These are phyloP conservation scores for Hypomyces perniciosus DNA, from an alignment of 2,329 filamentous ascomycete genomes.

Conservation along the genomic window DNA sequence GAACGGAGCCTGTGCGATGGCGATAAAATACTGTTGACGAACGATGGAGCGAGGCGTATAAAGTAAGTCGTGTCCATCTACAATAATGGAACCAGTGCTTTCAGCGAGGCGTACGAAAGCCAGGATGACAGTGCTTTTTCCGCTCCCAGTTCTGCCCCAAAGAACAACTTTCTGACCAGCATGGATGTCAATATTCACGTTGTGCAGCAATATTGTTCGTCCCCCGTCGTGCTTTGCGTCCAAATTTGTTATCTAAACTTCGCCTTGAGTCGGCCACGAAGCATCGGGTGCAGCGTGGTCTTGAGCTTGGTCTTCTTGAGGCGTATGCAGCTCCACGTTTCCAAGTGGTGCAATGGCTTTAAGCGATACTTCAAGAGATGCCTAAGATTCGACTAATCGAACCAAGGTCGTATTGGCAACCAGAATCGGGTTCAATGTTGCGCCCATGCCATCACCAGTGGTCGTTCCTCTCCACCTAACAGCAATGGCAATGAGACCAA, in stretches of 20 bases:
- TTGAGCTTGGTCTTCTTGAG: constrained; percentile 11
- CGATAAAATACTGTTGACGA: constrained; percentile 25
- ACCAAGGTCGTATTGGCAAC: constrained; percentile 19
- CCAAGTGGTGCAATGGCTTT: constrained; percentile 19
- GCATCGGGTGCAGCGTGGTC: constrained; percentile 7
- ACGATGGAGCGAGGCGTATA: constrained; percentile 18
- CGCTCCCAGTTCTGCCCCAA: constrained; percentile 23
- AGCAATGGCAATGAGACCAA: constrained; percentile 29
- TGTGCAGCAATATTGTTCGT: constrained; percentile 1
- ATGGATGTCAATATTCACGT: constrained; percentile 14
- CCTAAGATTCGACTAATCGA: constrained; percentile 17
- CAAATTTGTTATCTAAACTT: constrained; percentile 12
- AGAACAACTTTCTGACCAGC: constrained; percentile 19
- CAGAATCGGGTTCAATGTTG: constrained; percentile 21
- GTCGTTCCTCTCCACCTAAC: constrained; percentile 20
- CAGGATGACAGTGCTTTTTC: constrained; percentile 20
- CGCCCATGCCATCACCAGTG: constrained; percentile 17
- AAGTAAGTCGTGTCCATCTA: constrained; percentile 25
- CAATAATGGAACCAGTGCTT: constrained; percentile 19
- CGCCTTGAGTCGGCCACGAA: constrained; percentile 17
- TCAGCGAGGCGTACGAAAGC: constrained; percentile 15
- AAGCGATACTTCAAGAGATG: constrained; percentile 19
- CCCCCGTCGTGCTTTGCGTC: constrained; percentile 13
- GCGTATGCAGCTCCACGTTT: constrained; percentile 14
- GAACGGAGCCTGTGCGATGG: constrained; percentile 26